Evolutionary conservation across 805 yeast genomes (phyloP), one percentile per base, ranked within the genome.

Genomic region (Peterozyma xylosa): DNA sequence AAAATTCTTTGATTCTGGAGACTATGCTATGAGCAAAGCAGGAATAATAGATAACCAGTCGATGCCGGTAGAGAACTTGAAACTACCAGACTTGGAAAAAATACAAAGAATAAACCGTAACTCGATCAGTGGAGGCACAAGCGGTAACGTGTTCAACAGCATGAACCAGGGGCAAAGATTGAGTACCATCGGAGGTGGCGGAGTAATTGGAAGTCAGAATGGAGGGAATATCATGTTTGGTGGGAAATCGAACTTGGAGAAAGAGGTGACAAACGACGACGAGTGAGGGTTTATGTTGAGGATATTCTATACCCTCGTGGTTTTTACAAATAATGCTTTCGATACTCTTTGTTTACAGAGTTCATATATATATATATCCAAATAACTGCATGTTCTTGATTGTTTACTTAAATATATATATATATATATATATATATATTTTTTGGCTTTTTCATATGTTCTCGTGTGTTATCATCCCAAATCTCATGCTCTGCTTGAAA

Each of bases 1-100:
- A 54, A 90, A 88, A 67, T 89, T 85, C 62, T 90, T 89, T 56
- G 97, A 89, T 58, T 84, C 95, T 49, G 96, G 96, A 9, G 97
- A 89, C 63, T 89, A 89, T 62, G 96, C 96, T 10, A 75, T 89
- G 74, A 85, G 80, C 53, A 81, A 71, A 59, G 86, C 80, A 2
- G 87, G 87, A 7, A 68, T 69, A 11, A 62, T 64, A 5, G 44
- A 45, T 16, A 15, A 29, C 21, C 39, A 43, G 29, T 37, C 44
- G 9, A 9, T 33, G 6, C 47, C 44, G 11, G 44, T 45, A 16
- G 67, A 65, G 11, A 62, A 66, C 2, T 54, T 74, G 57, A 66
- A 65, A 39, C 72, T 70, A 46, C 80, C 81, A 3, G 73, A 73
- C 47, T 77, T 78, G 37, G 82, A 77, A 51, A 70, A 73, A 56